These are phyloP conservation scores for Boletus sp. DNA, from an alignment of 768 basidiomycete genomes.

Conservation along the genomic window DNA sequence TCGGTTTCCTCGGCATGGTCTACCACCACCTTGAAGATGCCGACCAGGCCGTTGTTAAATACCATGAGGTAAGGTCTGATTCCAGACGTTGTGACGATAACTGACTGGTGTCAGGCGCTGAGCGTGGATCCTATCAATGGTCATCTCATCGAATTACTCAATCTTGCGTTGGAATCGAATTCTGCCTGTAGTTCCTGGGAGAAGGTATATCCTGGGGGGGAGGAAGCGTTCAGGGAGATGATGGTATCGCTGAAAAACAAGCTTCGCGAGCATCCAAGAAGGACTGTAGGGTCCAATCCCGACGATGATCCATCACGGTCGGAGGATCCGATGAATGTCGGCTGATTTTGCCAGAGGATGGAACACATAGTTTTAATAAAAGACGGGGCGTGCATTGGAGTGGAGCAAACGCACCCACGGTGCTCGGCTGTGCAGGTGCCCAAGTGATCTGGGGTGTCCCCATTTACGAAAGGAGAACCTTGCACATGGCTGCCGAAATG, in stretches of 20 bases:
- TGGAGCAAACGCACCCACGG: conserved; percentile 27
- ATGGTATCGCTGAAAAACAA: conserved; percentile 33
- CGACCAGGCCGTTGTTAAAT: conserved; percentile 82
- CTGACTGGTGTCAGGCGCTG: conserved; percentile 50
- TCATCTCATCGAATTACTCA: conserved; percentile 77
- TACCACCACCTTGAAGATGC: conserved; percentile 71
- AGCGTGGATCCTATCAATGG: conserved; percentile 82
- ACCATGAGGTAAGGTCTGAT: conserved; percentile 73
- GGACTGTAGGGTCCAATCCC: conserved; percentile 10
- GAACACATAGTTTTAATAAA: conserved; percentile 27
- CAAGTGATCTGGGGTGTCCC: conserved; percentile 30
- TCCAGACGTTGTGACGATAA: background rate
- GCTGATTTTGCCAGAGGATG: conserved; percentile 21
- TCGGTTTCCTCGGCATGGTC: conserved; percentile 88
- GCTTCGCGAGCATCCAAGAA: conserved; percentile 26
- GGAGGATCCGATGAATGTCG: conserved; percentile 33
- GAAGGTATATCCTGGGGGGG: conserved; percentile 34
- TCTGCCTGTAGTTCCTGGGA: conserved; percentile 33
- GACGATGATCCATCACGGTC: conserved; percentile 16
- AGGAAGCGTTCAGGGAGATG: conserved; percentile 34
- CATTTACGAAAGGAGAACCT: conserved; percentile 3
- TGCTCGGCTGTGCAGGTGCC: conserved; percentile 19
- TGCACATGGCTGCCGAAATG: conserved; percentile 31
- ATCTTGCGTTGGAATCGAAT: conserved; percentile 68
- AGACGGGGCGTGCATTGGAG: conserved; percentile 9